These are phyloP conservation scores for Stereum hirsutum DNA, from an alignment of 1,284 basidiomycete species.

Conservation along the genomic window DNA sequence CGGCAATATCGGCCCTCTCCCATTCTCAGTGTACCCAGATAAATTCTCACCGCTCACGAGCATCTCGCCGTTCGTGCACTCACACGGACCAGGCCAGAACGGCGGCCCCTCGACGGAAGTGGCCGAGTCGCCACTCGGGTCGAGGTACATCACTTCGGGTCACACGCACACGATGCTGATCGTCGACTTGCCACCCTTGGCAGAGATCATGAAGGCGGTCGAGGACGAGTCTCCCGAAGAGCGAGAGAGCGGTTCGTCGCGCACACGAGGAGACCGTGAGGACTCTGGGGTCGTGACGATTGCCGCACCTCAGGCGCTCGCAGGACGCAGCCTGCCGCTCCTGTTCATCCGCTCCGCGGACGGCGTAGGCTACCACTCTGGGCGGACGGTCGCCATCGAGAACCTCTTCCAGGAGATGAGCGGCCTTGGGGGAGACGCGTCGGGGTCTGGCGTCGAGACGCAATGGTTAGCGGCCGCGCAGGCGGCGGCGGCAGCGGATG, in stretches of 20 bases:
- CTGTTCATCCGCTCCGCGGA: slow-evolving; percentile 68
- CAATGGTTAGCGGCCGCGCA: slow-evolving; percentile 62
- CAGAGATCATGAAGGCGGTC: slow-evolving; percentile 63
- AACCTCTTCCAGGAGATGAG: slow-evolving; percentile 68
- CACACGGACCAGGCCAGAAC: slow-evolving; percentile 7
- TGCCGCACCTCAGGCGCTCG: slow-evolving; percentile 22
- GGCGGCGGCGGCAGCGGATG: slow-evolving; percentile 47
- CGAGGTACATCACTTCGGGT: slow-evolving; percentile 37
- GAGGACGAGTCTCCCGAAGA: slow-evolving; percentile 50
- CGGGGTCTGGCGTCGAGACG: slow-evolving; percentile 27
- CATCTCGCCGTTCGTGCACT: slow-evolving; percentile 44
- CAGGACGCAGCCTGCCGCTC: slow-evolving; percentile 57
- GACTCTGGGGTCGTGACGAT: slow-evolving; percentile 10
- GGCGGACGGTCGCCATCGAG: slow-evolving; percentile 75
- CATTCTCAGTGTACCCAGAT: slow-evolving; percentile 61
- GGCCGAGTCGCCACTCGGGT: slow-evolving; percentile 10
- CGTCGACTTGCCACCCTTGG: slow-evolving; percentile 67
- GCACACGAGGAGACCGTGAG: slow-evolving; percentile 6
- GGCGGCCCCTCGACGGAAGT: slow-evolving; percentile 5
- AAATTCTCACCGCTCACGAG: slow-evolving; percentile 52
- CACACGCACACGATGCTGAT: slow-evolving; percentile 67
- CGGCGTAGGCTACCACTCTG: slow-evolving; percentile 79
- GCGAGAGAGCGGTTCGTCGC: slow-evolving; percentile 21
- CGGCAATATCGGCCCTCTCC: slow-evolving; percentile 80
- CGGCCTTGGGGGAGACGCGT: slow-evolving; percentile 31